phyloP scores from a whole-genome alignment of 108 stramenopile species.

The Skeletonema marinoi region DNA sequence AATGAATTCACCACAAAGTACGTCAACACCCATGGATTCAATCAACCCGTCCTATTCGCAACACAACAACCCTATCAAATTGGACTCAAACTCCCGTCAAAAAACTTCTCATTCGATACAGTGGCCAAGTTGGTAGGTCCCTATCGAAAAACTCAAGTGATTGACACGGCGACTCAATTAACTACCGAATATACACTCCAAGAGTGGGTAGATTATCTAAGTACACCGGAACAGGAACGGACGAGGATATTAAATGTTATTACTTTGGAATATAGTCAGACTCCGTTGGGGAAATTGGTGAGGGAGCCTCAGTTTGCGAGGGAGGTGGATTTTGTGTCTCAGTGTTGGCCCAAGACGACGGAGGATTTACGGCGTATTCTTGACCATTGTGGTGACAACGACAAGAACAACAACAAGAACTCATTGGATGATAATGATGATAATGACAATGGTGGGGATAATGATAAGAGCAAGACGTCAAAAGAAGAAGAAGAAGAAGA shows the following conservation, averaged over 20 bases:
- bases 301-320: conserved; percentile 75
- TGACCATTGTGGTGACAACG: not conserved
- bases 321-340: conserved; percentile 82
- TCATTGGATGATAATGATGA: not conserved
- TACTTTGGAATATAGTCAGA: conserved; percentile 67
- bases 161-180: conserved; percentile 20
- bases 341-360: conserved; percentile 61
- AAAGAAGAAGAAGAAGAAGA: not conserved
- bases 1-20: not conserved
- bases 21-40: conserved; percentile 13
- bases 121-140: conserved; percentile 14
- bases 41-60: conserved; percentile 7
- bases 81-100: conserved; percentile 7
- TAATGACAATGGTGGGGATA: not conserved
- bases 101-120: conserved; percentile 1
- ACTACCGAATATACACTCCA: conserved; percentile 7
- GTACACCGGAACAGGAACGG: conserved; percentile 9
- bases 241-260: conserved; percentile 68
- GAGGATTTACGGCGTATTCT: not conserved
- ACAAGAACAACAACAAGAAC: not conserved
- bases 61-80: not conserved
- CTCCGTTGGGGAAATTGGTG: conserved; percentile 50
- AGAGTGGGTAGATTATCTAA: conserved; percentile 19
- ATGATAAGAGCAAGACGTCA: not conserved
- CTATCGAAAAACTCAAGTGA: conserved; percentile 7